Base-by-base conservation (phyloP, 192 early-diverging fungal species). In the Backusella tuberculispora region DNA sequence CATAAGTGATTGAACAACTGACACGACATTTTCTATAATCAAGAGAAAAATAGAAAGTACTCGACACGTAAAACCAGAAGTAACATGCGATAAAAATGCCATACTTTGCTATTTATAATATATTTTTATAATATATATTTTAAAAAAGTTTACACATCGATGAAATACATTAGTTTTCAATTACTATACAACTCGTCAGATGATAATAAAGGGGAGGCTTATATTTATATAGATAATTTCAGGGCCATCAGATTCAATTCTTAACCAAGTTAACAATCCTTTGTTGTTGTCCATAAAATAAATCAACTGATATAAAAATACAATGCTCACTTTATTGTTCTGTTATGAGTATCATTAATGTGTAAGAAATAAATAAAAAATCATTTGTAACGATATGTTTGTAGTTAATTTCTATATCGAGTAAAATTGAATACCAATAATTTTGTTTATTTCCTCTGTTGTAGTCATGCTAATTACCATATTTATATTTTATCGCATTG, bases 371-470 rank as follows among this genome's bases (percentile, higher is more conserved):
- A 34, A 34, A 34, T 34, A 34, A 34, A 34, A 34, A 34, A 34
- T 53, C 7, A 53, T 9, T 53, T 19, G 24, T 60, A 26, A 6
- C 9, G 53, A 60, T 9, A 2, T 24, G 9, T 12, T 26, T 26
- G 53, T 60, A 60, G 21, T 60, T 24, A 24, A 4, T 13, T 60
- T 24, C 53, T 12, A 60, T 24, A 60, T 26, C 10, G 53, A 60
- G 53, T 60, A 60, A 26, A 60, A 60, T 60, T 60, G 53, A 60
- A 60, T 60, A 60, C 53, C 53, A 60, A 60, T 60, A 13, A 60
- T 60, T 10, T 60, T 60, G 24, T 60, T 60, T 60, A 24, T 26
- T 60, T 50, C 24, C 29, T 34, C 29, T 60, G 24, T 26, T 60
- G 9, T 60, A 26, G 53, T 60, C 53, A 60, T 60, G 21, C 53